Evolutionary conservation across 2,329 filamentous ascomycete genomes (phyloP), one percentile per base, ranked within the genome.

Genomic region (Mycocentrospora acerina): DNA sequence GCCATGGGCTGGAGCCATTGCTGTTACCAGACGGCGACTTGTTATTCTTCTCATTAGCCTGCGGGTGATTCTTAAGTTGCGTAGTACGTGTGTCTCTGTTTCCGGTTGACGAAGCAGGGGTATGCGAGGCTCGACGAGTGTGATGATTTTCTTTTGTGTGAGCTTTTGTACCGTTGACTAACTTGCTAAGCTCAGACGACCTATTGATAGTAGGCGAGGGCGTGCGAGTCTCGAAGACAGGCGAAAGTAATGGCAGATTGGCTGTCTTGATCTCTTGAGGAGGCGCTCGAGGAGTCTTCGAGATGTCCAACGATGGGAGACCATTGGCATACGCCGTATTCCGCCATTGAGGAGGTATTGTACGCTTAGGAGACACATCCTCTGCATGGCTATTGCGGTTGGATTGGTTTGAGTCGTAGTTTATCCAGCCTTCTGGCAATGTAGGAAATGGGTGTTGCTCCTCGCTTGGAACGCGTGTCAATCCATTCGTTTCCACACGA

Each of bases 201-300:
- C 83, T 75, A 38, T 71, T 70, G 10, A 77, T 71, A 3, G 76
- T 85, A 2, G 86, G 85, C 2, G 86, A 88, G 2, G 85, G 83
- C 0, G 83, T 85, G n/a, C 78, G 76, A 5, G 79, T 78, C 67
- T 90, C 86, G 37, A 85, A 85, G 1, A 90, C 86, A 0, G 86
- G 86, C 0, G 86, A 90, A 2, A 90, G 72, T 15, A 76, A 46
- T 4, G 73, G 71, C 8, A 66, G 50, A 76, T 56, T 60, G 14
- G 66, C 64, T 4, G 64, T 67, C 33, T 66, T 60, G 33, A 62
- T 46, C 34, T 66, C 63, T 29, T 66, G 64, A n/a, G 64, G 57
- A 15, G 60, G 51, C 19, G 54, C 47, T 28, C 58, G 55, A 24
- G 75, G 61, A 3, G 77, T 76, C 41, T 79, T 81, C 13, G 56